phyloP scores from a whole-genome alignment of 108 stramenopile genomes.

The Nitzschia sp. region DNA sequence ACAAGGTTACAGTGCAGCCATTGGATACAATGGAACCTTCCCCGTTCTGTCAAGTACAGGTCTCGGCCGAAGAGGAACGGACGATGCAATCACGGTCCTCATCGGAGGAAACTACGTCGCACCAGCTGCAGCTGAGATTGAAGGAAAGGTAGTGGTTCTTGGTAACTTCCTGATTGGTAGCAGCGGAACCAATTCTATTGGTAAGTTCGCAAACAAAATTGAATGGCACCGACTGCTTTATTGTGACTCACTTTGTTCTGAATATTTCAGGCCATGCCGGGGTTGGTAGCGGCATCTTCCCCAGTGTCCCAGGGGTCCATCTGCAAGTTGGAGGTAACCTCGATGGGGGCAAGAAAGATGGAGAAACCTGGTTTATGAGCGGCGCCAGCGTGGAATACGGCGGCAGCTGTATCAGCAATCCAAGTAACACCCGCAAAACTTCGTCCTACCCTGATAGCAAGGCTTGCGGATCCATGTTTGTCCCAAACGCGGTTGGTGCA shows the following conservation, averaged over 20 bases:
- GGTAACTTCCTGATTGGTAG: conserved; percentile 15
- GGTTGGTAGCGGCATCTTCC: conserved; percentile 12
- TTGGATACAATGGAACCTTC: neutral
- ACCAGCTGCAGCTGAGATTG: conserved; percentile 15
- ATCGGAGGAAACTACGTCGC: conserved; percentile 15
- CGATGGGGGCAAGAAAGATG: conserved; percentile 5
- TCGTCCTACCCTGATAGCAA: conserved; percentile 1
- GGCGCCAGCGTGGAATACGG: conserved; percentile 12
- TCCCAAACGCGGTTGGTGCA: no score
- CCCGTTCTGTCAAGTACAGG: neutral
- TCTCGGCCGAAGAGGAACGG: neutral
- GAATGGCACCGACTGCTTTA: no score
- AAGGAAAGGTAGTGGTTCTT: conserved; percentile 28
- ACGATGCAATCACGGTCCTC: conserved; percentile 17
- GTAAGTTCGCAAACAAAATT: no score
- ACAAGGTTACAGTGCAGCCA: neutral
- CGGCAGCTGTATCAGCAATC: conserved; percentile 8
- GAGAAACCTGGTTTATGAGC: conserved; percentile 10
- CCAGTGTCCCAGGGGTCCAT: conserved; percentile 2
- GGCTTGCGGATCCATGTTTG: conserved; percentile 20
- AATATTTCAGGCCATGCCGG: conserved; percentile 8
- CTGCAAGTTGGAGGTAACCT: conserved; percentile 12
- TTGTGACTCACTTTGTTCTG: no score
- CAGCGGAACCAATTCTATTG: conserved; percentile 7
- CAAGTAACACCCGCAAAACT: neutral